Conservation (phyloP, 2,329 filamentous ascomycete genomes). For the Ophiostoma angusticollis region DNA sequence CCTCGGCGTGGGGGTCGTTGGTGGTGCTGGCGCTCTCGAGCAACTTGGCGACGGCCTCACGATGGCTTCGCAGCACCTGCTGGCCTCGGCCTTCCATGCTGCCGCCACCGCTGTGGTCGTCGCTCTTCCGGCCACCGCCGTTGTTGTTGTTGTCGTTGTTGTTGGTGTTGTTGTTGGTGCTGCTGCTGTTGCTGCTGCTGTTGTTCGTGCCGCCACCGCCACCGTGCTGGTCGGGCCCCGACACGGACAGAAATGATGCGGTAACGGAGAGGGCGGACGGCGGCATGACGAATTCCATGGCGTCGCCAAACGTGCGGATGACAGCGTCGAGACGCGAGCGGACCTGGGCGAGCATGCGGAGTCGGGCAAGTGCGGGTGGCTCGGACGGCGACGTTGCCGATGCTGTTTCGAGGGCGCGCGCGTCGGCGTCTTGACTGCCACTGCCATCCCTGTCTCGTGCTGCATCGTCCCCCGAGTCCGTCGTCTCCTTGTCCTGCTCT, state of each 20-base stretch:
- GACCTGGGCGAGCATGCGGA: slow-evolving; percentile 73
- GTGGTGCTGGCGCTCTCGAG: slow-evolving; percentile 24
- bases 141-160: background rate
- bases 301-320: slow-evolving; percentile 82
- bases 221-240: slow-evolving; percentile 62
- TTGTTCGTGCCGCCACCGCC: slow-evolving; percentile 26
- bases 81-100: slow-evolving; percentile 73
- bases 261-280: slow-evolving; percentile 75
- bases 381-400: slow-evolving; percentile 23
- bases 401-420: too few relatives aligned
- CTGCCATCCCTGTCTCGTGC: too few relatives aligned
- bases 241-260: slow-evolving; percentile 81
- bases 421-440: background rate
- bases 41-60: slow-evolving; percentile 58
- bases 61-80: slow-evolving; percentile 57
- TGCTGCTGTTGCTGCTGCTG: background rate
- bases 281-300: slow-evolving; percentile 89
- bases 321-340: slow-evolving; percentile 76
- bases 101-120: background rate
- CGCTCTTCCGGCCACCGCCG: too few relatives aligned
- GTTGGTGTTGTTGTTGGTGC: background rate
- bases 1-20: slow-evolving; percentile 29
- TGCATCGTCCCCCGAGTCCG: background rate
- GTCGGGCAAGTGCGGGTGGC: slow-evolving; percentile 59
- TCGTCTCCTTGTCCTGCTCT: slow-evolving; percentile 45